Evolutionary conservation across 2,329 filamentous ascomycete species (phyloP).

Genomic region (Didymella sp.): DNA sequence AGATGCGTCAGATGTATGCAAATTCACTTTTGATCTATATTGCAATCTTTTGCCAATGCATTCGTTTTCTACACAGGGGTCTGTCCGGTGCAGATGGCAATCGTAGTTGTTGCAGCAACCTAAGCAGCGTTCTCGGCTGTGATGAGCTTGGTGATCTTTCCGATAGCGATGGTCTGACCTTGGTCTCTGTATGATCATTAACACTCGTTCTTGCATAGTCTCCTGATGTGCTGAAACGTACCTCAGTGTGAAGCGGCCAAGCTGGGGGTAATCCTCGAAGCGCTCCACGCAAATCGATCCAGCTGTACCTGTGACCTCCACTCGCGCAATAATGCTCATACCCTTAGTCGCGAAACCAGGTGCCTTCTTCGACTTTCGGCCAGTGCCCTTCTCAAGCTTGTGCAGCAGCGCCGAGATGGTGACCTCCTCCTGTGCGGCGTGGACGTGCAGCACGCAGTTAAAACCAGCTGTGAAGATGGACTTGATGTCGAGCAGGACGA

Average conservation of each 20-base stretch:
- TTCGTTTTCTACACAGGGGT: constrained; percentile 1
- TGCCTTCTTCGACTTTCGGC: constrained; percentile 88
- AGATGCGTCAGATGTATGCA: background rate
- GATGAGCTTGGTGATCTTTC: constrained; percentile 95
- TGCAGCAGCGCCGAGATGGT: constrained; percentile 88
- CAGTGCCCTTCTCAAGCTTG: constrained; percentile 93
- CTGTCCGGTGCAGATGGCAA: background rate
- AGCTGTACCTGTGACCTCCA: constrained; percentile 85
- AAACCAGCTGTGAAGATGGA: constrained; percentile 92
- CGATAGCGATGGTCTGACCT: constrained; percentile 99
- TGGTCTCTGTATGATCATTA: constrained; percentile 54
- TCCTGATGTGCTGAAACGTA: constrained; percentile 8
- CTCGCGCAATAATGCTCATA: constrained; percentile 86
- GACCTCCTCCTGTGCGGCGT: constrained; percentile 96
- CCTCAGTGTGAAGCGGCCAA: constrained; percentile 45
- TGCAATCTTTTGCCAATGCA: background rate
- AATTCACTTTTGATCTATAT: constrained; percentile 17
- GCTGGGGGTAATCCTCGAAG: constrained; percentile 93
- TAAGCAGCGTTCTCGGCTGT: constrained; percentile 37
- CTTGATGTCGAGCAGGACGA: constrained; percentile 93
- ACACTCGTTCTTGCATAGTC: constrained; percentile 3
- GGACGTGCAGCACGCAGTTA: constrained; percentile 97
- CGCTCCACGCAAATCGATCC: constrained; percentile 90
- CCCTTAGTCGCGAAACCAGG: constrained; percentile 87
- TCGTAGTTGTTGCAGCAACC: background rate